A percentile compares a stretch with the other conserved stretches of the same genome.
phyloP scores from a whole-genome alignment of 2,329 filamentous ascomycete genomes.

The Pestalotiopsis sp. region DNA sequence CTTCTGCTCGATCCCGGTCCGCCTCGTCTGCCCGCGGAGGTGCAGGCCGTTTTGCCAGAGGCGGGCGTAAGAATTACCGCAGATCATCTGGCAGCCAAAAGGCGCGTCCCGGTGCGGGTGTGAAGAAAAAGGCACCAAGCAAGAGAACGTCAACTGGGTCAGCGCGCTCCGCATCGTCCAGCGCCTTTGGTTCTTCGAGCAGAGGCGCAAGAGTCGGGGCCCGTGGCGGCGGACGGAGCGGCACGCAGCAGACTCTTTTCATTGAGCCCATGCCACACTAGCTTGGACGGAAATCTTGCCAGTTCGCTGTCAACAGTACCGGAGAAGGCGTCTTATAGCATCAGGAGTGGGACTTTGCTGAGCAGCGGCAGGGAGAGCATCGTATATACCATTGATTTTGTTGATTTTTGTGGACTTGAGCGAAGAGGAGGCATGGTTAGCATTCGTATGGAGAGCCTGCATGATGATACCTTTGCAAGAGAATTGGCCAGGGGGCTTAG shows the following conservation, averaged over 20 bases:
- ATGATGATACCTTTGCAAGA: too few relatives aligned
- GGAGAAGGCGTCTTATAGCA: too few relatives aligned
- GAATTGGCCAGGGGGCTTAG: background rate
- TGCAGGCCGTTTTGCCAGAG: conserved; percentile 4
- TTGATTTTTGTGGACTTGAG: background rate
- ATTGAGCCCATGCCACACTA: background rate
- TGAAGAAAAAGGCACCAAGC: conserved; percentile 14
- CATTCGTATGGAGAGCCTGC: background rate
- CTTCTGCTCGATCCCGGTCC: conserved; percentile 9
- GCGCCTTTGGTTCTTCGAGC: conserved; percentile 1
- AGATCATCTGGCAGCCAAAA: conserved; percentile 9
- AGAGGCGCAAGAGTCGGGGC: conserved; percentile 12
- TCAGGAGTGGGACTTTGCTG: background rate
- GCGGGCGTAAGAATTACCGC: conserved; percentile 9
- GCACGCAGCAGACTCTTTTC: background rate
- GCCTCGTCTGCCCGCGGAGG: conserved; percentile 8
- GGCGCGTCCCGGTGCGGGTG: conserved; percentile 1
- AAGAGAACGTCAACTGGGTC: conserved; percentile 12
- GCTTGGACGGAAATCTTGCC: too few relatives aligned
- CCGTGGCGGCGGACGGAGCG: conserved; percentile 6
- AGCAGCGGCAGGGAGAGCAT: background rate
- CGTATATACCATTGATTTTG: background rate
- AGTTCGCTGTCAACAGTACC: too few relatives aligned
- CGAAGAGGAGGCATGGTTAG: background rate
- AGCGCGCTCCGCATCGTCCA: conserved; percentile 1